phyloP scores from a whole-genome alignment of 2,329 filamentous ascomycete genomes.

The Cladosporium velox region DNA sequence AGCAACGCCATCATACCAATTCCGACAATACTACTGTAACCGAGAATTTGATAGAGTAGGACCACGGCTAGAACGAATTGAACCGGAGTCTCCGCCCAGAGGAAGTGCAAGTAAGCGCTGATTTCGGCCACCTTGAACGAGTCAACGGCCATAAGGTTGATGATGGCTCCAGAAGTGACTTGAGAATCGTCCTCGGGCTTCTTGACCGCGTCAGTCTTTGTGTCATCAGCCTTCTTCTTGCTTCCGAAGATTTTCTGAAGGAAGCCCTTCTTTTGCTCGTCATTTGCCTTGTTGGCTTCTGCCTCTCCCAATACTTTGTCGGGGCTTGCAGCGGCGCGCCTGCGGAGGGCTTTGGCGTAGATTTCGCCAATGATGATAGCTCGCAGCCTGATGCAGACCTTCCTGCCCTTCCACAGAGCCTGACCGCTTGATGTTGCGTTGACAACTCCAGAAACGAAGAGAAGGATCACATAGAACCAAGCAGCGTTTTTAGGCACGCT shows the following conservation, averaged over 20 bases:
- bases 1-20: conserved; percentile 87
- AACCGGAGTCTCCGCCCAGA: conserved; percentile 88
- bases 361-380: conserved; percentile 97
- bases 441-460: conserved; percentile 79
- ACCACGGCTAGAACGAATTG: conserved; percentile 80
- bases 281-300: conserved; percentile 46
- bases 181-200: conserved; percentile 49
- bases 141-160: conserved; percentile 99
- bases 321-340: conserved; percentile 76
- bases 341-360: conserved; percentile 89
- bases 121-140: conserved; percentile 98
- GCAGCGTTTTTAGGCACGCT: conserved; percentile 79
- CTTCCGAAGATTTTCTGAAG: conserved; percentile 59
- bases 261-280: conserved; percentile 44
- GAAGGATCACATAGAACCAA: conserved; percentile 91
- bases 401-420: conserved; percentile 89
- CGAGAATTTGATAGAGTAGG: conserved; percentile 86
- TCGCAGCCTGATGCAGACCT: conserved; percentile 87
- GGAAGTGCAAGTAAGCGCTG: conserved; percentile 90
- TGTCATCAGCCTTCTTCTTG: conserved; percentile 58
- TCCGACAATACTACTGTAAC: conserved; percentile 89
- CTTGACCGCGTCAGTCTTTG: conserved; percentile 41
- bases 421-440: conserved; percentile 83
- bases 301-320: conserved; percentile 68
- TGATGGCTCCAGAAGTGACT: conserved; percentile 95